These are phyloP conservation scores for Chaetoceros tenuissimus DNA, from an alignment of 108 stramenopile species.

Conservation along the genomic window DNA sequence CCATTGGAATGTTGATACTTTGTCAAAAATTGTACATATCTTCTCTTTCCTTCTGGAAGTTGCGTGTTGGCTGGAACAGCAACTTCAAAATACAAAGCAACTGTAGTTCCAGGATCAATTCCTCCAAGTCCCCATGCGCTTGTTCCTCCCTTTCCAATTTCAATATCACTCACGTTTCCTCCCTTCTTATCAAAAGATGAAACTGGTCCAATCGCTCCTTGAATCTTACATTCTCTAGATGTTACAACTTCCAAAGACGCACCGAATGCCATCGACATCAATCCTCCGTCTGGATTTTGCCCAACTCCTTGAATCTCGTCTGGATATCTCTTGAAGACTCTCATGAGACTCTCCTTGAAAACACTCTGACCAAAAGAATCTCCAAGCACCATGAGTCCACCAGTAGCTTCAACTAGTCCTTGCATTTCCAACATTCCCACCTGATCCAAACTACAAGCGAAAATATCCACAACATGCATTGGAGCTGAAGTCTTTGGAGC, in stretches of 20 bases:
- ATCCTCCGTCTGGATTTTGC: slow-evolving; percentile 92
- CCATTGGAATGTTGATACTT: slow-evolving; percentile 96
- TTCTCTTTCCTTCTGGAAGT: slow-evolving; percentile 75
- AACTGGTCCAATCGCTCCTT: slow-evolving; percentile 78
- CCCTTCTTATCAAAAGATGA: slow-evolving; percentile 82
- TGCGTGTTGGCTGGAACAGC: slow-evolving; percentile 78
- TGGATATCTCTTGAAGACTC: slow-evolving; percentile 84
- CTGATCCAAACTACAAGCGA: slow-evolving; percentile 97
- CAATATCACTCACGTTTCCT: slow-evolving; percentile 89
- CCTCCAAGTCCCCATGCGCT: slow-evolving; percentile 97
- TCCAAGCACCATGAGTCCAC: slow-evolving; percentile 94
- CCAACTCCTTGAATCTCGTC: slow-evolving; percentile 70
- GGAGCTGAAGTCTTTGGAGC: slow-evolving; percentile 31
- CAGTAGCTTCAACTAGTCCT: slow-evolving; percentile 88
- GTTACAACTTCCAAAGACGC: slow-evolving; percentile 87
- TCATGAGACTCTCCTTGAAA: slow-evolving; percentile 95
- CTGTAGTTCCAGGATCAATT: slow-evolving; percentile 88
- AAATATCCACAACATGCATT: slow-evolving; percentile 96
- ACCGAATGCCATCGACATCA: slow-evolving; percentile 92
- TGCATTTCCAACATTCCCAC: slow-evolving; percentile 97
- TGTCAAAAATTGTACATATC: slow-evolving; percentile 95
- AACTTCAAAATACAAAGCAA: slow-evolving; percentile 98
- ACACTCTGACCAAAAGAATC: slow-evolving; percentile 97
- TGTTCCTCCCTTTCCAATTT: slow-evolving; percentile 96
- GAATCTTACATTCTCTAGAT: slow-evolving; percentile 89